Evolutionary conservation across 371 early-diverging fungal genomes (phyloP), one percentile per base, ranked within the genome.

Genomic region (Mucor racemosus): DNA sequence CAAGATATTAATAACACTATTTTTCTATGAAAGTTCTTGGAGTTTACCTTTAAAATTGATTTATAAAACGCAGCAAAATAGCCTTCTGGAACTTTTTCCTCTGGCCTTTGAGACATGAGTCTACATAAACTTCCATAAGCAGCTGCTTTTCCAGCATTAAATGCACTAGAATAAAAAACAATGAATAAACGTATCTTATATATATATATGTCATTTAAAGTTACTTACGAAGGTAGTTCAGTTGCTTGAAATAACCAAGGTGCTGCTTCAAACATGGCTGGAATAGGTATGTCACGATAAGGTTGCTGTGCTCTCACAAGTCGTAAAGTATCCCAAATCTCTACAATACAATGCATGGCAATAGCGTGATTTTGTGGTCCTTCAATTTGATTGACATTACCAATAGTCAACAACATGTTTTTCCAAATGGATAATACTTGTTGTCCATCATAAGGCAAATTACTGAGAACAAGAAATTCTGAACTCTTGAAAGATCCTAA

Each of bases 71-170:
- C 85, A 0, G 86, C 71, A 68, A 88, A 88, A 58, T 84, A 86
- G 14, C 79, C 78, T 4, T 77, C 72, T 15, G 88, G 76, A 7
- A 89, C 75, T 5, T 73, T 67, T 65, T 90, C 90, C 56, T 93
- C 91, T 36, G 89, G 86, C 19, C 87, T 73, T 21, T 85, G 86
- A 38, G 86, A 87, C 87, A 95, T 90, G 57, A 92, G 77, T n/a
- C 89, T 77, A 67, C 94, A 93, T 9, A 94, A 72, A 58, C 86
- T 84, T 0, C 90, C 90, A 73, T 83, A 88, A 2, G 92, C 92
- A 14, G 72, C 60, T 26, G 84, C 86, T 21, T 84, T 78, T 19
- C 92, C 90, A 7, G 78, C 80, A 53, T 79, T 76, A 70, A 73
- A 87, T 0, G 82, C 74, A 46, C 88, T 90, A 35, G 3, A 9